Percentiles rank a stretch among this genome's conserved stretches.
Evolutionary conservation across 2,329 filamentous ascomycete genomes (phyloP).

Genomic region (Coniosporium tulheliwenetii): DNA sequence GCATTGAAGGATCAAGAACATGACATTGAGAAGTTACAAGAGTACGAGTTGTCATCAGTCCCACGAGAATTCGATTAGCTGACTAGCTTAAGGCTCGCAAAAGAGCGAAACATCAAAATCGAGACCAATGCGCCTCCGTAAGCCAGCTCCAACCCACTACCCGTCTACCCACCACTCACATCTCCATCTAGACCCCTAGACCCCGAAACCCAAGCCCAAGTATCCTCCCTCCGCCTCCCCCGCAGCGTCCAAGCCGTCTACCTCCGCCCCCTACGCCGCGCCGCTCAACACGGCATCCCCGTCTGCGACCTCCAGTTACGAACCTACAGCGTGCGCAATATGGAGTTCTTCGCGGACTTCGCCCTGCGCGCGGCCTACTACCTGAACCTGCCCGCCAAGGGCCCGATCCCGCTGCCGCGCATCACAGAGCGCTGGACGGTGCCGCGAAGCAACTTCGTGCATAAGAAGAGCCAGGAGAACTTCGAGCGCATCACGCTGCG

Average conservation of each 20-base stretch:
- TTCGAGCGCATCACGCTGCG: constrained; percentile 84
- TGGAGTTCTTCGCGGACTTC: constrained; percentile 92
- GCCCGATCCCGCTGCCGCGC: constrained; percentile 71
- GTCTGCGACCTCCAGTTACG: constrained; percentile 85
- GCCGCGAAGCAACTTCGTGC: constrained; percentile 73
- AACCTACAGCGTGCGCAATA: constrained; percentile 76
- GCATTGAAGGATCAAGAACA: too few species aligned
- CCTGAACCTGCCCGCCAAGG: constrained; percentile 69
- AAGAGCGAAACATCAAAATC: not conserved
- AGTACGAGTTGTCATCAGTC: too few species aligned
- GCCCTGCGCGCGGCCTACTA: constrained; percentile 90
- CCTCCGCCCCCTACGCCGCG: constrained; percentile 65
- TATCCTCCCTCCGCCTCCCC: constrained; percentile 41
- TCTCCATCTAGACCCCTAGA: constrained; percentile 8
- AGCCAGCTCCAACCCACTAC: constrained; percentile 1
- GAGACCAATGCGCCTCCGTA: constrained; percentile 4
- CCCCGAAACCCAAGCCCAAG: constrained; percentile 4
- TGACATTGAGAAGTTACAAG: too few species aligned
- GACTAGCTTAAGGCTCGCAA: not conserved
- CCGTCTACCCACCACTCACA: constrained; percentile 4
- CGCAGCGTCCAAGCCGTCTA: constrained; percentile 75
- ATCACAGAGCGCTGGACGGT: constrained; percentile 93
- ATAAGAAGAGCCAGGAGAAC: constrained; percentile 97
- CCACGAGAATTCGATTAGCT: too few species aligned
- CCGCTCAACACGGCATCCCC: constrained; percentile 60